Conservation (phyloP, 768 basidiomycete species). For the Boletus subparvulus region DNA sequence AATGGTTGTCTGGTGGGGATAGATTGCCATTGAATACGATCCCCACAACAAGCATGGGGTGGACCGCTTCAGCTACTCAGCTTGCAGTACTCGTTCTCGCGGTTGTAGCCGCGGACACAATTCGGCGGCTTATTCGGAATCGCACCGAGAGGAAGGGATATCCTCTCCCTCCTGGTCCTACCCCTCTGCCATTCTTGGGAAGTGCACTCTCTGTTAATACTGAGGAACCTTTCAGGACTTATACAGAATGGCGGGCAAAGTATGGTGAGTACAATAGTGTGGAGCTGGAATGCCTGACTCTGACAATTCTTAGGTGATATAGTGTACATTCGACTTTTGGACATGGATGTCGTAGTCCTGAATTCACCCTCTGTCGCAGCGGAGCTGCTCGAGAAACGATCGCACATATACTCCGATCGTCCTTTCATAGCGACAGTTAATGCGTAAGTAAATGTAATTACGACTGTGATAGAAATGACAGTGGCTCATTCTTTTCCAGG, state of each 20-base stretch:
- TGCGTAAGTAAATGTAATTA: slow-evolving; percentile 10
- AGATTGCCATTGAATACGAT: no score
- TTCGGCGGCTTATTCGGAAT: no score
- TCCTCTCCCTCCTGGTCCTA: no score
- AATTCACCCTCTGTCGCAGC: slow-evolving; percentile 41
- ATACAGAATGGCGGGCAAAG: background rate
- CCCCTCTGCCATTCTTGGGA: no score
- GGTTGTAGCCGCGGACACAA: no score
- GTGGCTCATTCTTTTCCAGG: background rate
- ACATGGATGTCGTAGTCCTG: slow-evolving; percentile 44
- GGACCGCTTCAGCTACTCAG: no score
- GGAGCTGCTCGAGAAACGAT: slow-evolving; percentile 49
- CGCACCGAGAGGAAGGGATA: no score
- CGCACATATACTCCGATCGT: slow-evolving; percentile 50
- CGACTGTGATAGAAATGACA: background rate
- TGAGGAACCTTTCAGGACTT: no score
- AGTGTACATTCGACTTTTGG: slow-evolving; percentile 50
- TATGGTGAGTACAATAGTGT: slow-evolving; percentile 12
- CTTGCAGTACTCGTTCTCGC: no score
- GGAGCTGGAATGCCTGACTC: background rate
- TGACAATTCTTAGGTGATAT: slow-evolving; percentile 37
- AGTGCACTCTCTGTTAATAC: no score
- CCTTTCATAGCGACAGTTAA: slow-evolving; percentile 32
- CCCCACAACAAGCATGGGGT: no score
- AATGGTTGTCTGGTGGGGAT: no score